These are phyloP conservation scores for Cyberlindnera galapagoensis DNA, from an alignment of 805 yeast genomes.

Conservation along the genomic window DNA sequence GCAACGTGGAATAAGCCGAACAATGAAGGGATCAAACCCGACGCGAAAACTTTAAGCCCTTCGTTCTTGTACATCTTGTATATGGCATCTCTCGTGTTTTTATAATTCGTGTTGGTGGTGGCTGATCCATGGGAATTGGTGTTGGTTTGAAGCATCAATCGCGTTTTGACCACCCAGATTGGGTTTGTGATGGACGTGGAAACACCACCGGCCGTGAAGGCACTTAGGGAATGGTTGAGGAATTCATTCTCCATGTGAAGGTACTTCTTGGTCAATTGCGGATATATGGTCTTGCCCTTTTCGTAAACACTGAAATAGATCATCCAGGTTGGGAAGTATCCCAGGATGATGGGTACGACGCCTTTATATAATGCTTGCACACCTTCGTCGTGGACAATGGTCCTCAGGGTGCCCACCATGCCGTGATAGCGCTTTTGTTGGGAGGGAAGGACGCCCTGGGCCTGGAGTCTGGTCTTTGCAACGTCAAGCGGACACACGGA, in stretches of 20 bases:
- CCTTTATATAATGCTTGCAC: slow-evolving; percentile 82
- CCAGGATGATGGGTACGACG: slow-evolving; percentile 82
- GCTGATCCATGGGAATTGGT: slow-evolving; percentile 16
- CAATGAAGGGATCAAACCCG: slow-evolving; percentile 86
- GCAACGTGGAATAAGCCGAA: slow-evolving; percentile 92
- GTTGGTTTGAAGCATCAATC: slow-evolving; percentile 78
- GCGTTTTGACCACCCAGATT: slow-evolving; percentile 95
- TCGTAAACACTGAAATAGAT: slow-evolving; percentile 91
- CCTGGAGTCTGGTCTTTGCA: slow-evolving; percentile 89
- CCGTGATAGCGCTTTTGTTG: slow-evolving; percentile 46
- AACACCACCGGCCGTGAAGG: slow-evolving; percentile 83
- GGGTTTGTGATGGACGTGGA: slow-evolving; percentile 88
- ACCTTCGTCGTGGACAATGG: slow-evolving; percentile 76
- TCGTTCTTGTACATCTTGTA: slow-evolving; percentile 69
- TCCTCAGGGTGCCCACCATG: slow-evolving; percentile 52
- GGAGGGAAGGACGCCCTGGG: slow-evolving; percentile 52
- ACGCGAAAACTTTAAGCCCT: slow-evolving; percentile 75
- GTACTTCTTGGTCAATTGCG: slow-evolving; percentile 28
- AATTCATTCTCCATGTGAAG: slow-evolving; percentile 25
- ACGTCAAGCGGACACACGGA: slow-evolving; percentile 94
- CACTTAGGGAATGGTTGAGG: slow-evolving; percentile 42
- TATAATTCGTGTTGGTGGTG: slow-evolving; percentile 39
- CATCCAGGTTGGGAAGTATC: slow-evolving; percentile 97
- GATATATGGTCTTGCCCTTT: slow-evolving; percentile 54
- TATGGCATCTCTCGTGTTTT: slow-evolving; percentile 81